A percentile compares a stretch with the other conserved stretches of the same genome.
These are phyloP conservation scores for Solanum tarapatanum DNA, from an alignment of 257 asterid genomes.

Conservation along the genomic window DNA sequence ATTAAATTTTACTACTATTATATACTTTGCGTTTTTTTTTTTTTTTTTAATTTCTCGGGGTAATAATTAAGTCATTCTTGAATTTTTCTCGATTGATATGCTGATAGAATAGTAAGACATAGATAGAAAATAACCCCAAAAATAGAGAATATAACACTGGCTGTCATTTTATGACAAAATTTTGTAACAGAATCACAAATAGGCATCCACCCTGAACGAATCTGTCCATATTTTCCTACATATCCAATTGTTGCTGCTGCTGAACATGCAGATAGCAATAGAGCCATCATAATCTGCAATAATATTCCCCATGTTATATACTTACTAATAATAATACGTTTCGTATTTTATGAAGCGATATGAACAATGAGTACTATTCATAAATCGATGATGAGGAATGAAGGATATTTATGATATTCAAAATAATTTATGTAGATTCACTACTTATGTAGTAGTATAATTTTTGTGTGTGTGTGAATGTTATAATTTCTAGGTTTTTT, in stretches of 20 bases:
- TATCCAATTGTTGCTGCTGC: conserved; percentile 55
- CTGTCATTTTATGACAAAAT: conserved; percentile 32
- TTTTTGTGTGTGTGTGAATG: neutral
- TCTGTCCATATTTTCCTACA: conserved; percentile 52
- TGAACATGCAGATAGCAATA: conserved; percentile 47
- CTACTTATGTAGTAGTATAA: neutral
- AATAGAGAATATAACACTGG: conserved; percentile 20
- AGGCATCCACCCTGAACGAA: conserved; percentile 46
- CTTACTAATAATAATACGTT: neutral
- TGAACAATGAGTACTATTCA: neutral
- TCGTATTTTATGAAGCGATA: neutral
- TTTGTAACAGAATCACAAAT: conserved; percentile 36
- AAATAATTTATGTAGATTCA: no score
- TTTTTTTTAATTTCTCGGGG: neutral
- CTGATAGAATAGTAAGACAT: conserved; percentile 30
- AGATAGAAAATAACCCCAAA: conserved; percentile 17
- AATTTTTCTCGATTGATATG: conserved; percentile 27
- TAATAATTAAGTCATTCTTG: neutral
- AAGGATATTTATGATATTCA: neutral
- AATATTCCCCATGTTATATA: neutral
- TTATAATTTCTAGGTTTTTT: neutral
- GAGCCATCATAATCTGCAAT: conserved; percentile 22
- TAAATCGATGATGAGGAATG: neutral
- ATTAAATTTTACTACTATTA: neutral
- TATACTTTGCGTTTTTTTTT: neutral